Base-by-base conservation (phyloP, 805 yeast genomes). In the Myxozyma mucilagina region DNA sequence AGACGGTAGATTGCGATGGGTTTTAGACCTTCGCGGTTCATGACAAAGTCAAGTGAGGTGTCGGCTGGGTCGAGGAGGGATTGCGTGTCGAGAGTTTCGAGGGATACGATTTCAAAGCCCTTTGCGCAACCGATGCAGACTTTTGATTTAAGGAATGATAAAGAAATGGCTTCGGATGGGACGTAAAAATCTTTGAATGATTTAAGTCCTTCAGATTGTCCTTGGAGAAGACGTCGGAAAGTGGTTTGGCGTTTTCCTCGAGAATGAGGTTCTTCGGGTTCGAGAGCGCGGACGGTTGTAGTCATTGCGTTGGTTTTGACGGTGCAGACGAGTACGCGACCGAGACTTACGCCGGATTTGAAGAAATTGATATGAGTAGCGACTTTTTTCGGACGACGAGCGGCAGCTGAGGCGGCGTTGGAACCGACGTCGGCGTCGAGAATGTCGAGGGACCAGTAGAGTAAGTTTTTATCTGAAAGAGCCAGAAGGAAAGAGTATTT, bases 41-140 rank as follows among this genome's bases (percentile, higher is more conserved):
- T 89, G 13, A 94, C 97, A 78, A 94, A 94, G 71, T 94, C 99
- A 56, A 94, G 79, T 18, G 97, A 90, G 0, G 98, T 96, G 71
- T 94, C 99, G 0, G 98, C 99, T n/a, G 97, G 97, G 76, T 94
- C 98, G 69, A 94, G 79, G 54, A 94, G 82, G 9, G 94, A 85
- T 75, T 94, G 97, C 74, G 89, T 90, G 61, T 86, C 89, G 61
- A 89, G 87, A 56, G 87, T 89, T 62, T 87, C 89, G 47, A 92
- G 79, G 16, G 96, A 87, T 41, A 94, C 91, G 70, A 94, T 90
- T 76, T 94, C 98, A 78, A 94, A 94, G 0, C 99, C 99, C 73
- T 87, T 90, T 34, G 96, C 87, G 70, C 99, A 94, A 31, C 99
- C 99, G 66, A 94, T 88, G 78, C 97, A 93, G 64, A 94, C 77